phyloP scores from a whole-genome alignment of 2,329 filamentous ascomycete genomes.

The Claviceps sp. region DNA sequence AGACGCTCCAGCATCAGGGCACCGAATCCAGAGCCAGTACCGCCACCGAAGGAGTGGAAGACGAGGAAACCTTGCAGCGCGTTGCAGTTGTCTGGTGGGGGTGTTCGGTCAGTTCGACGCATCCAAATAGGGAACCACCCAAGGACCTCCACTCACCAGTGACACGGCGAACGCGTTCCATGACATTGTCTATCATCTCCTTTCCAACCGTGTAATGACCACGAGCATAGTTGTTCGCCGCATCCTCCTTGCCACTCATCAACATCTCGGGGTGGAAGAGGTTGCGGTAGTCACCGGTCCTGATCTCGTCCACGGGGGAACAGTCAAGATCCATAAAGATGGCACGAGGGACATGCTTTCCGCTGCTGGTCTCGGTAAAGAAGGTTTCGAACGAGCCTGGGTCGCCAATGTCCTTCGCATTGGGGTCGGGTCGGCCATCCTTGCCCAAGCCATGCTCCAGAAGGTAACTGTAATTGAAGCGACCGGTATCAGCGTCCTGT shows the following conservation, averaged over 20 bases:
- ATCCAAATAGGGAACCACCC: background rate
- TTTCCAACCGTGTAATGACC: slow-evolving; percentile 67
- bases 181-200: slow-evolving; percentile 59
- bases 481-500: slow-evolving; percentile 12
- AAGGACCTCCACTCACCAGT: slow-evolving; percentile 36
- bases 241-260: slow-evolving; percentile 64
- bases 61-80: slow-evolving; percentile 61
- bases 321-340: slow-evolving; percentile 63
- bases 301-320: slow-evolving; percentile 61
- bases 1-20: slow-evolving; percentile 60
- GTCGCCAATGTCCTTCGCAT: slow-evolving; percentile 44
- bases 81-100: slow-evolving; percentile 51
- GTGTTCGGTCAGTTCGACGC: slow-evolving; percentile 9
- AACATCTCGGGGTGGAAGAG: slow-evolving; percentile 61
- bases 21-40: slow-evolving; percentile 60
- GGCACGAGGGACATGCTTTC: slow-evolving; percentile 60
- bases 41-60: slow-evolving; percentile 63
- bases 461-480: slow-evolving; percentile 45
- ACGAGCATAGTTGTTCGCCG: slow-evolving; percentile 65
- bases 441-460: slow-evolving; percentile 56
- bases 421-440: slow-evolving; percentile 51
- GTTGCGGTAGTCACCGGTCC: slow-evolving; percentile 52
- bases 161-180: slow-evolving; percentile 57
- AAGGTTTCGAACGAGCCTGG: slow-evolving; percentile 57
- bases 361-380: slow-evolving; percentile 58